Percentiles rank a stretch among this genome's conserved stretches.
Evolutionary conservation across 1,284 basidiomycete genomes (phyloP).

Genomic region (Veloboletus limbatus): DNA sequence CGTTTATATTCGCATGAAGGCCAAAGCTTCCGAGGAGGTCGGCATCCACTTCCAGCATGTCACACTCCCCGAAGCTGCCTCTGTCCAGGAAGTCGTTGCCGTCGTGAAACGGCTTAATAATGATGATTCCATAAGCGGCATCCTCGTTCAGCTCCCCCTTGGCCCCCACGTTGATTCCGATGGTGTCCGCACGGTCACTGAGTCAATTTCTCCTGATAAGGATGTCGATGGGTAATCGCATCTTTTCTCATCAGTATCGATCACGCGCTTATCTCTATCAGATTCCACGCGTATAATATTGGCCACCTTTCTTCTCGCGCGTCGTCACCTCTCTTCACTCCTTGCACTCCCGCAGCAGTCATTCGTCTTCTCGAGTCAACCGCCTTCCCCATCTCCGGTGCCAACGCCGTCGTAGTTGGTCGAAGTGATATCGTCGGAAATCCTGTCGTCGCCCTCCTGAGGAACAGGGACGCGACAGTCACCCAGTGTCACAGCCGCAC

Average conservation of each 20-base stretch:
- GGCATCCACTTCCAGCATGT: constrained; percentile 91
- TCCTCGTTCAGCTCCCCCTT: constrained; percentile 97
- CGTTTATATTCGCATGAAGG: constrained; percentile 97
- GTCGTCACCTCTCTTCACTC: constrained; percentile 86
- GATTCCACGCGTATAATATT: constrained; percentile 99
- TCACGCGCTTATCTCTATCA: constrained; percentile 31
- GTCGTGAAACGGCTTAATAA: constrained; percentile 82
- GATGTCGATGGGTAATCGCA: constrained; percentile 90
- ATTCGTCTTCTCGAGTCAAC: constrained; percentile 89
- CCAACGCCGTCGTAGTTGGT: constrained; percentile 90
- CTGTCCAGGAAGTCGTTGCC: constrained; percentile 76
- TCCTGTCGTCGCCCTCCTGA: constrained; percentile 89
- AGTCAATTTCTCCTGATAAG: constrained; percentile 92
- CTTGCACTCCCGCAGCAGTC: constrained; percentile 95
- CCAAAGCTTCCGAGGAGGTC: constrained; percentile 92
- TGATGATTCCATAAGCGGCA: constrained; percentile 82
- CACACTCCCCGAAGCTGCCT: constrained; percentile 65
- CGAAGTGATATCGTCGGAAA: constrained; percentile 98
- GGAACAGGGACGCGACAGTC: constrained; percentile 91
- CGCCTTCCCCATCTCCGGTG: constrained; percentile 70
- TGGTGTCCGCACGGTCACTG: constrained; percentile 89
- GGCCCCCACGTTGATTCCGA: constrained; percentile 81
- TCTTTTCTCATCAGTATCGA: constrained; percentile 6
- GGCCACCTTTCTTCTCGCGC: constrained; percentile 92
- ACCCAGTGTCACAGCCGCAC: constrained; percentile 97